Evolutionary conservation across 345 rosid species (phyloP), one percentile per base, ranked within the genome.

Genomic region (Ceriops tagal): DNA sequence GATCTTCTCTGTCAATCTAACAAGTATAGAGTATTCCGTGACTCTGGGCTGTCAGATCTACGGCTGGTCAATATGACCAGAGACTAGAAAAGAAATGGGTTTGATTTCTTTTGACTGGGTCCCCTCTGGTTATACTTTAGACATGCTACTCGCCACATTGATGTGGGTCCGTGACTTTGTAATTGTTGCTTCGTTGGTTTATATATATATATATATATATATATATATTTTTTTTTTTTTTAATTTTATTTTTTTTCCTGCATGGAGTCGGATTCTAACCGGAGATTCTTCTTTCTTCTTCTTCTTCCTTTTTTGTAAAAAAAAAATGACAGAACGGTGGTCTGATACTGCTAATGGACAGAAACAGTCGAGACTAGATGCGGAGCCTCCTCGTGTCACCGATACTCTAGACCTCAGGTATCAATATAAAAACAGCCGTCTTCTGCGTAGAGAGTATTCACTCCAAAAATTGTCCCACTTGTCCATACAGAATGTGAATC

Each of bases 381-480:
- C 28, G 58, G 47, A 37, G 55, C 43, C 70, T 49, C 57, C 81
- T 18, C 73, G 81, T 28, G 79, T 47, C 49, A 55, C 62, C 30
- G 82, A 85, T 55, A 58, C 76, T 53, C 69, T 80, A 62, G 77
- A 87, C 61, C 92, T 85, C 75, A 89, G 87, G 98, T 88, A 56
- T 8, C 18, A 0, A 31, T 11, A 18, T 43, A 26, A 56, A 21
- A 24, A 56, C 16, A 1, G 3, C 19, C 4, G 15, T 10, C 18
- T 11, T 43, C 49, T 2, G 19, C 9, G 37, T 7, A 34, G 10
- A 34, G 37, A 34, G 9, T 34, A 1, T 34, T 34, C 37, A 5
- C 37, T 1, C 37, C 1, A 34, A 34, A 34, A 34, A 6, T 7
- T 34, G 37, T 34, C 37, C 10, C 37, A 7, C 37, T 34, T 34